Evolutionary conservation across 768 basidiomycete genomes (phyloP).

Genomic region (Hygrophoropsis aurantiaca): DNA sequence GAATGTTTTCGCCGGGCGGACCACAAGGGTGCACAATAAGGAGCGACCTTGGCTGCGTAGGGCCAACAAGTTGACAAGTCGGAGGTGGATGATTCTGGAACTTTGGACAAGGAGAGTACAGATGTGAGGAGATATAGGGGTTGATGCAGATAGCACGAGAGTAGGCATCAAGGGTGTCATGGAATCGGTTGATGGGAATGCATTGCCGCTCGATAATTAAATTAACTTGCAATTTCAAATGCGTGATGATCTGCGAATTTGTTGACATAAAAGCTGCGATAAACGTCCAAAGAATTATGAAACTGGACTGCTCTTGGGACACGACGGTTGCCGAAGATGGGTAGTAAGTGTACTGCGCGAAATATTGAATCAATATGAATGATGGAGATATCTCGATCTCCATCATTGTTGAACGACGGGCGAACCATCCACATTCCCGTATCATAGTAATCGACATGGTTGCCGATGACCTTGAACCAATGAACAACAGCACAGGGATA

Average conservation of each 20-base stretch:
- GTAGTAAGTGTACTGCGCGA: conserved; percentile 15
- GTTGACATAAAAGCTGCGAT: conserved; percentile 27
- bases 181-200: conserved; percentile 99
- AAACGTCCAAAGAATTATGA: conserved; percentile 17
- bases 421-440: conserved; percentile 12
- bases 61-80: conserved; percentile 83
- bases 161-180: conserved; percentile 97
- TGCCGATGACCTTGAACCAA: conserved; percentile 2
- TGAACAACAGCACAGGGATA: conserved; percentile 5
- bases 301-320: conserved; percentile 17
- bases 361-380: conserved; percentile 6
- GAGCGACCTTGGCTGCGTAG: conserved; percentile 68
- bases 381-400: background rate
- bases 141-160: conserved; percentile 98
- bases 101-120: too few species aligned
- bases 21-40: conserved; percentile 72
- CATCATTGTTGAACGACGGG: conserved; percentile 1
- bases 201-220: too few species aligned
- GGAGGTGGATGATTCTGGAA: too few species aligned
- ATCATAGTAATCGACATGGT: conserved; percentile 1
- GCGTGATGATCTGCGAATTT: conserved; percentile 31
- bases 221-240: conserved; percentile 5
- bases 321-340: conserved; percentile 19
- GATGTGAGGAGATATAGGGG: conserved; percentile 90
- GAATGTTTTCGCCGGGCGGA: conserved; percentile 38